Evolutionary conservation across 2,329 filamentous ascomycete genomes (phyloP), one percentile per base, ranked within the genome.

Genomic region (Neofusicoccum parvum): DNA sequence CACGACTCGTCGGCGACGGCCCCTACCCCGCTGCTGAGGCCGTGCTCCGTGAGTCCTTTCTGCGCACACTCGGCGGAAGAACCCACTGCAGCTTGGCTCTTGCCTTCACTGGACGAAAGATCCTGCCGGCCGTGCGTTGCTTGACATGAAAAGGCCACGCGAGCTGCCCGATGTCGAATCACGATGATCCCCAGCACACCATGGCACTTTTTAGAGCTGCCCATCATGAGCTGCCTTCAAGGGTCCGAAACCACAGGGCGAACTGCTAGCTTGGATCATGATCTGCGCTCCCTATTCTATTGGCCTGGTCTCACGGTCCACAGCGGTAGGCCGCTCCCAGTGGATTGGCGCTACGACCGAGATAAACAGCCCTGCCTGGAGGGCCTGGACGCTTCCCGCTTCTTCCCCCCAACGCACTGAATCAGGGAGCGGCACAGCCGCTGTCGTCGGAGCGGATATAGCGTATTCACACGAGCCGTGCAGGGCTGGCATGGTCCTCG

Each of bases 121-220:
- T 32, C 43, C 56, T 60, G 43, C 20, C 23, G 43, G 32, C 32
- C 32, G 56, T 60, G 56, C 56, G 56, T 27, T 5, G 17, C 27
- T 48, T 37, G 43, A 14, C 43, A 15, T 32, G 10, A 36, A 60
- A 20, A 15, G 56, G 12, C 43, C n/a, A 48, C 43, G 41, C 56
- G 54, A 59, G 41, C 54, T 17, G 27, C n/a, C n/a, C 39, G 27
- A 46, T 36, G 41, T 36, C 54, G 41, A 59, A 59, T 59, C 54
- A 59, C 54, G 56, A n/a, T 37, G 43, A 46, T 36, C 56, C 56
- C 56, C 43, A 36, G 32, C 56, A 49, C 56, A 49, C 56, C 56
- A 60, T 46, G 43, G 32, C 7, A 34, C 5, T n/a, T 14, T 23
- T 17, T 20, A 37, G 17, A 9, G 54, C 36, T 43, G 56, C 32